Percentiles rank a stretch among this genome's conserved stretches.
Conservation (phyloP, 345 rosid genomes). For the Linum usitatissimum region DNA sequence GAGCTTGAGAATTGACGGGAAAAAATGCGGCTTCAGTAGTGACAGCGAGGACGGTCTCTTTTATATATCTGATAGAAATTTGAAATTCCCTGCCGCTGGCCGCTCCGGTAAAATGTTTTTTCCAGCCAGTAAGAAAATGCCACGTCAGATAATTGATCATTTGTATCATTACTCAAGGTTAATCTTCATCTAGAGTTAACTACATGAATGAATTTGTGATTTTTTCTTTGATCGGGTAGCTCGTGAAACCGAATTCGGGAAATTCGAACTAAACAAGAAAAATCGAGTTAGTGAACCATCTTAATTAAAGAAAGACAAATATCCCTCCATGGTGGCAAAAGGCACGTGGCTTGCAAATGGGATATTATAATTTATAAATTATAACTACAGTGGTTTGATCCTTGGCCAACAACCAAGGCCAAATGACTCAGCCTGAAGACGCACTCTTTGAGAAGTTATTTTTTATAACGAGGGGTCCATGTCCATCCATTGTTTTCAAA, state of each 20-base stretch:
- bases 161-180: neutral
- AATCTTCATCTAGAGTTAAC: no score
- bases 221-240: no score
- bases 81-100: conserved; percentile 10
- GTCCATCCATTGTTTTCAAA: no score
- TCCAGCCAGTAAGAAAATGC: conserved; percentile 15
- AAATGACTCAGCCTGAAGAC: neutral
- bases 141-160: conserved; percentile 12
- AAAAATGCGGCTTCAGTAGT: conserved; percentile 15
- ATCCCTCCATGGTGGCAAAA: no score
- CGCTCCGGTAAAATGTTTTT: neutral
- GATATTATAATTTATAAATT: no score
- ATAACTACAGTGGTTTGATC: no score
- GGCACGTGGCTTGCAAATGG: neutral
- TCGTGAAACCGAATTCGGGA: no score
- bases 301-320: no score
- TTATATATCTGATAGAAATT: neutral
- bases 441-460: neutral
- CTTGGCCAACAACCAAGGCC: neutral
- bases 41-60: neutral
- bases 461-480: neutral
- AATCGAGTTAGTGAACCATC: no score
- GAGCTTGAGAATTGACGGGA: conserved; percentile 17
- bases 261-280: no score
- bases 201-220: no score